Conservation (phyloP, 805 yeast species). For the Cyberlindnera saturnus region DNA sequence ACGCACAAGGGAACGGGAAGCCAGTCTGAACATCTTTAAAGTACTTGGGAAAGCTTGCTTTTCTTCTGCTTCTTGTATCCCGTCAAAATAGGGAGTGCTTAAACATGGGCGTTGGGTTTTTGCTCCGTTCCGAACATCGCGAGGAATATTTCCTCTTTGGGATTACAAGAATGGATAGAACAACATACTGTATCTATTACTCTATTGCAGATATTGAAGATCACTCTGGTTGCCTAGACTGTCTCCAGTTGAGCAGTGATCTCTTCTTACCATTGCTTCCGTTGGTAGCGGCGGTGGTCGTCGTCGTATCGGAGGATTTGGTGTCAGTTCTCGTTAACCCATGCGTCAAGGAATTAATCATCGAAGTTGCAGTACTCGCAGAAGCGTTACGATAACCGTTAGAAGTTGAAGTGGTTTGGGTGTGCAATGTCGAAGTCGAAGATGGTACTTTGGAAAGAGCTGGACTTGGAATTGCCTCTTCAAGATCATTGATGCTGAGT, state of each 20-base stretch:
- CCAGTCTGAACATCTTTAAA: constrained; percentile 45
- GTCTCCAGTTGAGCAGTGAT: constrained; percentile 30
- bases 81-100: no score
- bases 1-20: constrained; percentile 35
- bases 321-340: constrained; percentile 20
- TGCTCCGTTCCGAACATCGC: no score
- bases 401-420: neutral
- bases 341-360: constrained; percentile 8
- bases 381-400: neutral
- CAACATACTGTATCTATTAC: no score
- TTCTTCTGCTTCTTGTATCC: no score
- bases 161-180: no score
- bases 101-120: no score
- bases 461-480: constrained; percentile 13
- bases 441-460: constrained; percentile 17
- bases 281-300: constrained; percentile 7
- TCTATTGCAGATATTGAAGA: neutral
- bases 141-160: no score
- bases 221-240: constrained; percentile 17
- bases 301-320: constrained; percentile 23
- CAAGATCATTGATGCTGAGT: constrained; percentile 23
- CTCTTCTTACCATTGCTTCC: constrained; percentile 20
- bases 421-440: constrained; percentile 5
- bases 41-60: neutral
- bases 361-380: constrained; percentile 1